Percentiles rank a stretch among this genome's conserved stretches.
Conservation (phyloP, 225 moss, liverwort and hornwort genomes). For the Marchantia paleacea region DNA sequence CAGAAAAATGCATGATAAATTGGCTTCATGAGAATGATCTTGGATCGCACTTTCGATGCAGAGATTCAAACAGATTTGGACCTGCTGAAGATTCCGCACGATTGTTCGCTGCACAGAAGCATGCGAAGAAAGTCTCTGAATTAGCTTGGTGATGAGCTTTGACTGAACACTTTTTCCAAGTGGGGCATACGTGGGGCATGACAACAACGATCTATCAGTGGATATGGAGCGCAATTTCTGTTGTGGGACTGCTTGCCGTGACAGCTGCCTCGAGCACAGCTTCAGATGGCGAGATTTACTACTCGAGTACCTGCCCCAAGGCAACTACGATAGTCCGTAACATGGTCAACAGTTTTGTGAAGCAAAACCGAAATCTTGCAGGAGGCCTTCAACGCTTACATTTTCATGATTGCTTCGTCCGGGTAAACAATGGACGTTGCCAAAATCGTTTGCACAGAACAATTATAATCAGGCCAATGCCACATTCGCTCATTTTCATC, state of each 20-base stretch:
- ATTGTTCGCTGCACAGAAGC: neutral
- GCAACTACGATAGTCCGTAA: constrained; percentile 39
- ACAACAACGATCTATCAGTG: neutral
- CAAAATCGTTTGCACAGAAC: neutral
- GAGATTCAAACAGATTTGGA: no score
- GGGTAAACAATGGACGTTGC: constrained; percentile 25
- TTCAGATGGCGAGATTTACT: constrained; percentile 17
- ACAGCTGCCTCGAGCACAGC: neutral
- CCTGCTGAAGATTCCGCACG: no score
- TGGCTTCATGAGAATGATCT: no score
- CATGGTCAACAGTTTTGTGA: constrained; percentile 13
- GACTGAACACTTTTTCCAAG: neutral
- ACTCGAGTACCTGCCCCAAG: constrained; percentile 40
- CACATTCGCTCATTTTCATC: no score
- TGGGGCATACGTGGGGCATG: neutral
- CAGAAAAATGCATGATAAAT: no score
- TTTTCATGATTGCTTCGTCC: constrained; percentile 79
- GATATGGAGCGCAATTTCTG: neutral
- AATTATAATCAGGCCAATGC: neutral
- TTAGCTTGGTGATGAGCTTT: no score
- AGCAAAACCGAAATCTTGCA: constrained; percentile 46
- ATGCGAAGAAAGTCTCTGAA: neutral
- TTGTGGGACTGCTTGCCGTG: neutral
- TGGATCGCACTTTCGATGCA: no score
- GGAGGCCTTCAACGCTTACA: constrained; percentile 58